Evolutionary conservation across 2,329 filamentous ascomycete genomes (phyloP).

Genomic region (Neonectria coccinea): DNA sequence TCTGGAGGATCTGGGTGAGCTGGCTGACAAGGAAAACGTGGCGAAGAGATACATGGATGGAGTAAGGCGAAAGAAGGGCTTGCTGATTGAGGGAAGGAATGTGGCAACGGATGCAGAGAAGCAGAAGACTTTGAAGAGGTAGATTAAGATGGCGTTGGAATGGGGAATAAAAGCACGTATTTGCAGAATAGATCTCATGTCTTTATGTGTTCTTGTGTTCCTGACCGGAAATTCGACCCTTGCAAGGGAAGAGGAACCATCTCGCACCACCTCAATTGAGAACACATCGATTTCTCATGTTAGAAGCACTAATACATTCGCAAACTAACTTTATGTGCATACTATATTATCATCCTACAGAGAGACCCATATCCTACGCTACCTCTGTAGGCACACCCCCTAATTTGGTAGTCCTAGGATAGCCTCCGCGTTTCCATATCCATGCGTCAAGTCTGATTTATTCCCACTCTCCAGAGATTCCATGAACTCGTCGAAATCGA

Average conservation of each 20-base stretch:
- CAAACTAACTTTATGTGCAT: too few species aligned
- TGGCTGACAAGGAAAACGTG: slow-evolving; percentile 94
- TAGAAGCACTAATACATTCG: too few species aligned
- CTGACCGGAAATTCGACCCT: too few species aligned
- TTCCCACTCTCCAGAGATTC: background rate
- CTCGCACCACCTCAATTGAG: too few species aligned
- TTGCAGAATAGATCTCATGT: slow-evolving; percentile 4
- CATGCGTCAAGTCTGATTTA: too few species aligned
- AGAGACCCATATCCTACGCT: too few species aligned
- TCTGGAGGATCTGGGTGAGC: slow-evolving; percentile 92
- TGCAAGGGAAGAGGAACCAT: too few species aligned
- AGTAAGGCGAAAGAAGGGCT: slow-evolving; percentile 86
- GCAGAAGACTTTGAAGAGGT: slow-evolving; percentile 78
- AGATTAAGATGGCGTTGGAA: slow-evolving; percentile 28
- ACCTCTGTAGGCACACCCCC: too few species aligned
- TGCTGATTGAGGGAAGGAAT: slow-evolving; percentile 83
- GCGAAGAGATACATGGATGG: slow-evolving; percentile 96
- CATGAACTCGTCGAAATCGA: slow-evolving; percentile 3
- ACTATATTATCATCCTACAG: too few species aligned
- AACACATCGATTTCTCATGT: too few species aligned
- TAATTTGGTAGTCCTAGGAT: too few species aligned
- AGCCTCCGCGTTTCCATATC: too few species aligned
- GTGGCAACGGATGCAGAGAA: slow-evolving; percentile 92
- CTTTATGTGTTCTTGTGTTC: background rate
- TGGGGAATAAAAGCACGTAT: slow-evolving; percentile 26